Evolutionary conservation across 371 early-diverging fungal species (phyloP).

Genomic region (Mortierella polycephala): DNA sequence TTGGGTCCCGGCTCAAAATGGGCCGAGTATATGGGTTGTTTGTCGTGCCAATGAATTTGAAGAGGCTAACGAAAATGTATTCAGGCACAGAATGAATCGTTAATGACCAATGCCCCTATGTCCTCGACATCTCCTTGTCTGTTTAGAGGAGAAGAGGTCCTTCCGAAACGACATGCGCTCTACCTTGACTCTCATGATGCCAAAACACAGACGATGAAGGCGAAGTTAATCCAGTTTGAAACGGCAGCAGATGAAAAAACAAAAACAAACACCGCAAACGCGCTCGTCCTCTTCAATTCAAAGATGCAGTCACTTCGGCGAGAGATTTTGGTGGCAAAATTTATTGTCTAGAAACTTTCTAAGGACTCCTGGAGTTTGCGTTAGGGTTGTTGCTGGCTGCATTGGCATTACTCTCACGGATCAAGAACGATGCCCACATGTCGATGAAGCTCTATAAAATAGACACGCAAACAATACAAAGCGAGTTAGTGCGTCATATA

Average conservation of each 20-base stretch:
- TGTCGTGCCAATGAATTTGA: slow-evolving; percentile 96
- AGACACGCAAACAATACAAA: neutral
- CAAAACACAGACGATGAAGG: neutral
- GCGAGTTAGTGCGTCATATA: neutral
- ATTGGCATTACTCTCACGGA: slow-evolving; percentile 50
- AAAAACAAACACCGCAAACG: slow-evolving; percentile 2
- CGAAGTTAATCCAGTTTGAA: slow-evolving; percentile 1
- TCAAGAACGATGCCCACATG: slow-evolving; percentile 53
- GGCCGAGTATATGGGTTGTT: slow-evolving; percentile 88
- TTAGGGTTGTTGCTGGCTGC: slow-evolving; percentile 10
- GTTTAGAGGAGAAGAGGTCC: too few relatives aligned
- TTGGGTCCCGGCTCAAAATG: slow-evolving; percentile 83
- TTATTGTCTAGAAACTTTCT: neutral
- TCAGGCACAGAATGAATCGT: too few relatives aligned
- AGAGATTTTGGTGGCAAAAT: slow-evolving; percentile 10
- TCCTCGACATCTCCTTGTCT: too few relatives aligned
- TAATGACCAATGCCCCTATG: too few relatives aligned
- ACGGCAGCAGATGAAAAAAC: neutral
- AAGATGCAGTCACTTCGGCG: neutral
- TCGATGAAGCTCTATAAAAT: slow-evolving; percentile 43
- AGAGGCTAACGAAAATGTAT: slow-evolving; percentile 57
- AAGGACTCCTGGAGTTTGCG: slow-evolving; percentile 20
- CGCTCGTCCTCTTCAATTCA: neutral
- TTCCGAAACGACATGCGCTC: neutral
- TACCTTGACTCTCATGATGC: slow-evolving; percentile 51